Evolutionary conservation across 1,284 basidiomycete genomes (phyloP), one percentile per base, ranked within the genome.

Genomic region (Omphalotus olearius): DNA sequence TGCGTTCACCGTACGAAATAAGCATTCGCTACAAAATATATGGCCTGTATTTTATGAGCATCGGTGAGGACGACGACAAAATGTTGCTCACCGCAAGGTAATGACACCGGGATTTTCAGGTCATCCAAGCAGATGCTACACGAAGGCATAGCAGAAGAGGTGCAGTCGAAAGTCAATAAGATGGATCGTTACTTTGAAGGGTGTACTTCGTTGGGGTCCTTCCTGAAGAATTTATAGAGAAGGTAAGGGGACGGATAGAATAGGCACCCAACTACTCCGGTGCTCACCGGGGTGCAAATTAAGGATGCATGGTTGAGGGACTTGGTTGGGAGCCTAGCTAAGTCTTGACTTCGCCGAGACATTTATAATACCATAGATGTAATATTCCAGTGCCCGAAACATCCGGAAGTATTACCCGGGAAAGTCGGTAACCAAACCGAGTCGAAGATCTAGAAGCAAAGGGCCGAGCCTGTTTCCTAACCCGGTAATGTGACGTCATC

Each of bases 21-120:
- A 69, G 60, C 82, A 84, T 40, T 72, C 69, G 36, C 71, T 67
- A 63, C 82, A 83, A 58, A 80, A 83, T 25, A 83, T 69, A 60
- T 84, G 81, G 5, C 82, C 82, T 84, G 38, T 20, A 52, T 44
- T 33, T 33, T 33, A 13, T 33, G 30, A 33, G 30, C 13, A 33
- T 14, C 47, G 50, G 38, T 28, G 44, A 33, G 51, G 42, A 17
- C n/a, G 25, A 46, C 7, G 40, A 16, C 35, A 5, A 30, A 47
- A 14, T 35, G 28, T 40, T 43, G 64, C 73, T 56, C 60, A 82
- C 81, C 81, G 62, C 81, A 83, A 49, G 81, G 80, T 13, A 83
- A 60, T n/a, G 75, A 73, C n/a, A 78, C 75, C 4, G 82, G 81
- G 20, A 67, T 67, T 50, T 74, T 74, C 41, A 76, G 65, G 10